Evolutionary conservation across 2,329 filamentous ascomycete species (phyloP).

Genomic region (Alternaria sp.): DNA sequence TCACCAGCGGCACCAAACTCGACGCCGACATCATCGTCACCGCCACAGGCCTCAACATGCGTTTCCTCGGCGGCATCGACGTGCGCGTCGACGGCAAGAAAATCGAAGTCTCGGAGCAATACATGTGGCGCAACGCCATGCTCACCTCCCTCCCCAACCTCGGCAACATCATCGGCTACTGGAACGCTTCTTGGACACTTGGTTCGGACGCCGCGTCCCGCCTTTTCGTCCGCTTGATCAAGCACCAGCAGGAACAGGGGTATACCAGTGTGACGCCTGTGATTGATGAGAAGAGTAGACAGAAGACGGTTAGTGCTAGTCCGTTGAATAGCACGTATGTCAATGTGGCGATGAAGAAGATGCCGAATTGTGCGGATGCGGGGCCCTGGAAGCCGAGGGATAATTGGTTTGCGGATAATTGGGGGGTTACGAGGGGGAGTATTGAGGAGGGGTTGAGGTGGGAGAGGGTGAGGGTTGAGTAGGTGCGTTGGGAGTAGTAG

Average conservation of each 20-base stretch:
- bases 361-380: slow-evolving; percentile 57
- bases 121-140: slow-evolving; percentile 68
- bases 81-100: slow-evolving; percentile 59
- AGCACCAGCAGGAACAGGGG: slow-evolving; percentile 56
- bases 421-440: slow-evolving; percentile 51
- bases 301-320: slow-evolving; percentile 52
- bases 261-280: slow-evolving; percentile 55
- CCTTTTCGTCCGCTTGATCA: slow-evolving; percentile 59
- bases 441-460: slow-evolving; percentile 51
- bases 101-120: slow-evolving; percentile 57
- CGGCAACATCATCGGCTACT: slow-evolving; percentile 65
- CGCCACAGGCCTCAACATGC: slow-evolving; percentile 66
- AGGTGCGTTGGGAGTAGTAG: neutral
- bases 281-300: slow-evolving; percentile 46
- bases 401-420: slow-evolving; percentile 54
- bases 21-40: slow-evolving; percentile 68
- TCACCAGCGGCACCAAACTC: slow-evolving; percentile 56
- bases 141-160: slow-evolving; percentile 68
- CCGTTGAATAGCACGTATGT: slow-evolving; percentile 61
- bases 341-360: slow-evolving; percentile 44
- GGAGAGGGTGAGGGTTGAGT: slow-evolving; percentile 21
- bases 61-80: slow-evolving; percentile 60
- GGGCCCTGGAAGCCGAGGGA: slow-evolving; percentile 54
- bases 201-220: slow-evolving; percentile 62
- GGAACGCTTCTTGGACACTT: slow-evolving; percentile 67